phyloP scores from a whole-genome alignment of 768 basidiomycete genomes.

The Phlebiopsis gigantea region DNA sequence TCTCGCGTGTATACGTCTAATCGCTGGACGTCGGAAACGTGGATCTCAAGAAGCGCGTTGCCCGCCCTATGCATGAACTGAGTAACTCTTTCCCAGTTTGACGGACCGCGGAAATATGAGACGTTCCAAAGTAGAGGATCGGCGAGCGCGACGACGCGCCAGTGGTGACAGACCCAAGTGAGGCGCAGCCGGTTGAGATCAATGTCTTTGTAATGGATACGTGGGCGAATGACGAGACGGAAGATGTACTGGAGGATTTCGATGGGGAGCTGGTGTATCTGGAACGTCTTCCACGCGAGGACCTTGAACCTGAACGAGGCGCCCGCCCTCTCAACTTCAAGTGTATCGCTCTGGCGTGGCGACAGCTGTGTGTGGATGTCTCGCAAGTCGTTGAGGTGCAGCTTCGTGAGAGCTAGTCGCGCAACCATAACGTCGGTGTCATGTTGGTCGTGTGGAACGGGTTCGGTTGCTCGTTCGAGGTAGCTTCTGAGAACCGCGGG shows the following conservation, averaged over 20 bases:
- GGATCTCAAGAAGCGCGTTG: conserved; percentile 51
- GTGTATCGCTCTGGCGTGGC: conserved; percentile 15
- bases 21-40: conserved; percentile 40
- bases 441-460: neutral
- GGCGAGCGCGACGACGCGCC: conserved; percentile 20
- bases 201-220: conserved; percentile 8
- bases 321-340: conserved; percentile 15
- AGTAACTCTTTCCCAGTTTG: conserved; percentile 46
- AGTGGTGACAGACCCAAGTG: conserved; percentile 50
- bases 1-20: neutral
- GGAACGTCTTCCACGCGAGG: conserved; percentile 41
- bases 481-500: neutral
- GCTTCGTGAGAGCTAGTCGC: neutral
- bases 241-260: conserved; percentile 67
- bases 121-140: conserved; percentile 22
- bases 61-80: conserved; percentile 57
- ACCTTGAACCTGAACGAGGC: conserved; percentile 19
- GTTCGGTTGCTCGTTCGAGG: neutral
- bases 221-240: conserved; percentile 41
- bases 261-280: conserved; percentile 54
- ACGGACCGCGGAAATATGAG: conserved; percentile 44
- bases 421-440: neutral
- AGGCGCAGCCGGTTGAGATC: conserved; percentile 36
- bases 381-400: conserved; percentile 5
- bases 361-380: conserved; percentile 9